Evolutionary conservation across 306 rosid species (phyloP), one percentile per base, ranked within the genome.

Genomic region (Inga oerstediana): DNA sequence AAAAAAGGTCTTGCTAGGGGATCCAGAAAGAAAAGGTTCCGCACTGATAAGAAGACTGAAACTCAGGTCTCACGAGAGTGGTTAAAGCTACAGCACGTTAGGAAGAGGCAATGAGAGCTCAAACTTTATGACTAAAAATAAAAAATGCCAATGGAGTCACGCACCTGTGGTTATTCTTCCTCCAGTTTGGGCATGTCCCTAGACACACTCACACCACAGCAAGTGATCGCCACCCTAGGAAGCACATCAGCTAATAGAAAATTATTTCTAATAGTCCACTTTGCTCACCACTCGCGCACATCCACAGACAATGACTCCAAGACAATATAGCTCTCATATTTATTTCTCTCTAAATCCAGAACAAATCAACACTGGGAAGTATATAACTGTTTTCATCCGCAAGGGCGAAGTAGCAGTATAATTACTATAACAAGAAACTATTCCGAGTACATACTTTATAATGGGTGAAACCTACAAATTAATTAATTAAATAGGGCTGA

Each of bases 391-490:
- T 24, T 62, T 62, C 17, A 64, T 4, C 6, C 6, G 70, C 19
- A 64, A 64, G 71, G 71, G n/a, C 43, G 71, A 65, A 6, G n/a
- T 20, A n/a, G 51, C 8, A 54, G 22, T 22, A 32, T 77, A 37
- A 54, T 72, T 52, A 72, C 69, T 14, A 43, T 66, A 65, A 48
- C 56, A 81, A 76, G 35, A 74, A 13, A 67, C 66, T n/a, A 17
- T 17, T 72, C 64, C 49, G n/a, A 32, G 61, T 64, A 52, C 46
- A 70, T 56, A 49, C 41, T 10, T 4, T 54, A 54, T 70, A 70
- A 71, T 46, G 41, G 44, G 61, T 52, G 22, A 73, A 68, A 72
- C 49, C 43, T 71, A 22, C 66, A 79, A 71, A 83, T n/a, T 27
- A 37, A 64, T 70, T 45, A 79, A 74, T 59, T 39, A 14, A 68